Conservation (phyloP, 1,284 basidiomycete genomes). For the Pyrrhoderma noxium region DNA sequence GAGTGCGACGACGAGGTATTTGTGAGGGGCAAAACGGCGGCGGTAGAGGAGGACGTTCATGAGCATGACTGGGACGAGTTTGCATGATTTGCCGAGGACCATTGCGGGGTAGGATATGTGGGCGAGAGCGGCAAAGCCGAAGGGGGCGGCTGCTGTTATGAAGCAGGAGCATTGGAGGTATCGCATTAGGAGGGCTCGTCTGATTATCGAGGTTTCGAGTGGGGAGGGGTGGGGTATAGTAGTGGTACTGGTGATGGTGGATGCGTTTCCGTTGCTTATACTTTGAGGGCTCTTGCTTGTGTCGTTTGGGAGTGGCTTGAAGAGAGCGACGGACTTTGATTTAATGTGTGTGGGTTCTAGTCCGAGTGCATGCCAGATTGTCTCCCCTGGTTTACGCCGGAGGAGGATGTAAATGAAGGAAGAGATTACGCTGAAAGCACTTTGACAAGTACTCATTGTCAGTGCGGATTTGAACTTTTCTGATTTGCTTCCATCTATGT, state of each 20-base stretch:
- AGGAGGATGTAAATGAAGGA: slow-evolving; percentile 77
- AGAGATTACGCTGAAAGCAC: slow-evolving; percentile 70
- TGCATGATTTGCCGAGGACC: slow-evolving; percentile 98
- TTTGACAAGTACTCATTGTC: slow-evolving; percentile 85
- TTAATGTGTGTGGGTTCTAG: slow-evolving; percentile 29
- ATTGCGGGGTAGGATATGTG: slow-evolving; percentile 98
- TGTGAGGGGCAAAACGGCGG: slow-evolving; percentile 85
- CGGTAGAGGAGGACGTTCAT: slow-evolving; percentile 92
- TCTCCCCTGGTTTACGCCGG: slow-evolving; percentile 47
- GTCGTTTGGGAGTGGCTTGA: slow-evolving; percentile 6
- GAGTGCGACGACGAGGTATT: slow-evolving; percentile 88
- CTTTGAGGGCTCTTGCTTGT: slow-evolving; percentile 14
- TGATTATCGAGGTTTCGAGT: slow-evolving; percentile 26
- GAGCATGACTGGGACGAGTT: slow-evolving; percentile 92
- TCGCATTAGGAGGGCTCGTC: slow-evolving; percentile 51
- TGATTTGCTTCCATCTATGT: slow-evolving; percentile 51
- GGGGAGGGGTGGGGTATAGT: slow-evolving; percentile 19
- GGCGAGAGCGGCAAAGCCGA: slow-evolving; percentile 89
- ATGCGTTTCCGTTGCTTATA: slow-evolving; percentile 28
- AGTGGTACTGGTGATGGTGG: slow-evolving; percentile 25
- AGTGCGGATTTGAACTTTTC: slow-evolving; percentile 84
- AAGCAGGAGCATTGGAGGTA: slow-evolving; percentile 83
- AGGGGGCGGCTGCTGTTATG: slow-evolving; percentile 88
- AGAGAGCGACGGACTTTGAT: slow-evolving; percentile 16
- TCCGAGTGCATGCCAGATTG: slow-evolving; percentile 51